phyloP scores from a whole-genome alignment of 2,329 filamentous ascomycete species.

The Phialophora tarda region DNA sequence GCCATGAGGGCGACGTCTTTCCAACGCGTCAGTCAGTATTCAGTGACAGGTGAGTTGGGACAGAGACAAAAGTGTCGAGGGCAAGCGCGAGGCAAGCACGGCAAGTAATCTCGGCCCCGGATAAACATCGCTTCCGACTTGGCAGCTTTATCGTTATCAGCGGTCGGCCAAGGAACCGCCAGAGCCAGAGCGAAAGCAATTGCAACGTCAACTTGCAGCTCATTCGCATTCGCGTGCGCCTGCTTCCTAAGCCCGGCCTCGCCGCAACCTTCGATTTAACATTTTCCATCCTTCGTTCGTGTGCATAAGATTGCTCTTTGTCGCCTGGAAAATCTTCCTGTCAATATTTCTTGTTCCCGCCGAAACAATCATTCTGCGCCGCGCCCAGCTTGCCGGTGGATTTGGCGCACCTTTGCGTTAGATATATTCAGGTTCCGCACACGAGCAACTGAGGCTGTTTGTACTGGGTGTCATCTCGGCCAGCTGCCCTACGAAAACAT shows the following conservation, averaged over 20 bases:
- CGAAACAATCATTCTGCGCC: background rate
- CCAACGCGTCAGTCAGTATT: background rate
- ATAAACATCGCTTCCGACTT: conserved; percentile 9
- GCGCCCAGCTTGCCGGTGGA: background rate
- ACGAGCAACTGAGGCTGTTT: background rate
- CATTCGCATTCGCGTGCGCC: conserved; percentile 11
- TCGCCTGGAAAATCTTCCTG: background rate
- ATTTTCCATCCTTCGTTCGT: background rate
- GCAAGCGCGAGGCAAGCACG: no score
- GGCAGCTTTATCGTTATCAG: conserved; percentile 25
- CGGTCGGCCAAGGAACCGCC: background rate
- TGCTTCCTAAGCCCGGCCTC: conserved; percentile 12
- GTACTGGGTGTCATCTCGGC: background rate
- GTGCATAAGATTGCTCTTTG: background rate
- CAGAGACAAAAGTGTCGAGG: background rate
- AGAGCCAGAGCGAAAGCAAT: conserved; percentile 1
- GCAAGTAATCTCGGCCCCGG: conserved; percentile 9
- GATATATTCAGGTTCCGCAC: background rate
- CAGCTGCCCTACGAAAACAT: background rate
- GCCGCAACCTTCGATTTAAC: conserved; percentile 22
- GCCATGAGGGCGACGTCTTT: background rate
- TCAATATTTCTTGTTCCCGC: background rate
- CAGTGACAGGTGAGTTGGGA: background rate
- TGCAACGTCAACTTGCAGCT: conserved; percentile 16
- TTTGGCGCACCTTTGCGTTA: background rate